phyloP scores from a whole-genome alignment of 1,284 basidiomycete species.

The Abortiporus biennis region DNA sequence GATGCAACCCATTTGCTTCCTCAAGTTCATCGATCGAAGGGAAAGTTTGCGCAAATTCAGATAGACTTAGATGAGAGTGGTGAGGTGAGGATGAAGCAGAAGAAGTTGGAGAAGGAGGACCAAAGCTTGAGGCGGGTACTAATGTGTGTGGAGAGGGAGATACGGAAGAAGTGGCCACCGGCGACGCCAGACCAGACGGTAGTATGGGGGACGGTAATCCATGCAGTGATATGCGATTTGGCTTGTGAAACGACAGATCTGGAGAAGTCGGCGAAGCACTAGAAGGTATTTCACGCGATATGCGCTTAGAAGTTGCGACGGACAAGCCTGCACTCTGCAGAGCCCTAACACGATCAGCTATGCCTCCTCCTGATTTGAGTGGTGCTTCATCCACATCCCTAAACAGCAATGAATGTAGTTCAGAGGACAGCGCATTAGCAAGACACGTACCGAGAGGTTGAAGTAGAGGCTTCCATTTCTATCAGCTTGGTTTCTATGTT shows the following conservation, averaged over 20 bases:
- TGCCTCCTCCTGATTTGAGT: conserved; percentile 43
- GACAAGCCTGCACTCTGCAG: conserved; percentile 60
- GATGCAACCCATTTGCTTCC: conserved; percentile 39
- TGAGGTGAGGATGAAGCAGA: conserved; percentile 35
- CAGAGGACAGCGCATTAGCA: conserved; percentile 8
- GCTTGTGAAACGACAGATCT: conserved; percentile 10
- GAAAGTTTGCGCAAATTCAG: conserved; percentile 57
- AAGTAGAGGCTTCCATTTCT: conserved; percentile 43
- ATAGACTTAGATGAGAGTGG: conserved; percentile 30
- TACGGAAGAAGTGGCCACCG: conserved; percentile 22
- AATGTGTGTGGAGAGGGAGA: conserved; percentile 45
- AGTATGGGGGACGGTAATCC: conserved; percentile 21
- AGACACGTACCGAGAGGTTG: conserved; percentile 39
- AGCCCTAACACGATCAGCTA: conserved; percentile 68
- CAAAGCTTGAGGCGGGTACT: conserved; percentile 60
- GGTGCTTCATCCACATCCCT: conserved; percentile 19
- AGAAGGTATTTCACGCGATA: conserved; percentile 37
- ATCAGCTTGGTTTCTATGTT: conserved; percentile 53
- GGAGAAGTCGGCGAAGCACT: conserved; percentile 15
- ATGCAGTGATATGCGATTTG: conserved; percentile 21
- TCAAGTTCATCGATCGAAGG: conserved; percentile 74
- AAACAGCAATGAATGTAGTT: conserved; percentile 13
- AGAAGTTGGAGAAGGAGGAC: conserved; percentile 67
- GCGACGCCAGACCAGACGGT: conserved; percentile 24
- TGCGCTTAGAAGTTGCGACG: conserved; percentile 43